Conservation (phyloP, 306 rosid genomes). For the Rosa lucieae region DNA sequence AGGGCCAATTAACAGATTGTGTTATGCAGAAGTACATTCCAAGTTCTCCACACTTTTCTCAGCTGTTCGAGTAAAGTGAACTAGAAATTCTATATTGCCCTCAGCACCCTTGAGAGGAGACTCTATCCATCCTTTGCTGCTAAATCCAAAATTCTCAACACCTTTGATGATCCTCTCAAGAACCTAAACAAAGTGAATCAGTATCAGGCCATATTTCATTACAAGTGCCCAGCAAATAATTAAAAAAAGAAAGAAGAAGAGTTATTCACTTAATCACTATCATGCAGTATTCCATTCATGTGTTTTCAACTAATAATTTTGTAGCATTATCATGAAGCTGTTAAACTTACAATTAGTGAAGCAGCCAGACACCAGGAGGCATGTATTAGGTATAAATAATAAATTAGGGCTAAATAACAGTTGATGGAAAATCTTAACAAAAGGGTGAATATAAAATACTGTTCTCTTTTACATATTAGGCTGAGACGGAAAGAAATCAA, state of each 20-base stretch:
- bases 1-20: background rate
- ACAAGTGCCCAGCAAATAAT: background rate
- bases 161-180: conserved; percentile 80
- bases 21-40: background rate
- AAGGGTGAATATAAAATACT: background rate
- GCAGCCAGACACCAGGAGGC: background rate
- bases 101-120: conserved; percentile 95
- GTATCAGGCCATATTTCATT: background rate
- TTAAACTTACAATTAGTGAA: background rate
- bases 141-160: conserved; percentile 76
- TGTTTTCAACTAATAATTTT: background rate
- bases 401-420: background rate
- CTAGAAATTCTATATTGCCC: conserved; percentile 93
- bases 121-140: conserved; percentile 76
- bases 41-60: conserved; percentile 1
- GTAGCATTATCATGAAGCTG: background rate
- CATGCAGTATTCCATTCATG: background rate
- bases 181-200: conserved; percentile 45
- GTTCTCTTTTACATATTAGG: background rate
- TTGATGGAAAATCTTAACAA: background rate
- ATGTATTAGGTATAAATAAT: background rate
- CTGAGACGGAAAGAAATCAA: background rate
- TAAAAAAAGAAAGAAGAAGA: background rate
- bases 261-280: background rate
- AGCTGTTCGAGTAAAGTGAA: conserved; percentile 50